Conservation (phyloP, 352 stramenopile genomes). For the Plasmopara muralis region DNA sequence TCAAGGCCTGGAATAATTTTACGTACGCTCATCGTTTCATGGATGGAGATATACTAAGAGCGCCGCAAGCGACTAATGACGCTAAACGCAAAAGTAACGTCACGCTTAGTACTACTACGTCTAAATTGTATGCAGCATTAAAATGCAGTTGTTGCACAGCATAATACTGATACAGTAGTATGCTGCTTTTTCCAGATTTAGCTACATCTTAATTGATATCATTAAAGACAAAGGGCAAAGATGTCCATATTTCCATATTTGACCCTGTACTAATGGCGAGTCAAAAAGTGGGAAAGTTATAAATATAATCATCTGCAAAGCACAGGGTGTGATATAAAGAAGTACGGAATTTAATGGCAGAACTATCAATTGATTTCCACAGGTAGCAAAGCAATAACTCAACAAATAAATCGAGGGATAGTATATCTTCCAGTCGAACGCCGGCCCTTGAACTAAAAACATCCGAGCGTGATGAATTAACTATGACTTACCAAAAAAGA, state of each 20-base stretch:
- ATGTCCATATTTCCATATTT: neutral
- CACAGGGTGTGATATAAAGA: neutral
- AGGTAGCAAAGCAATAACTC: neutral
- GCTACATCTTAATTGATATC: neutral
- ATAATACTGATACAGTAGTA: too few species aligned
- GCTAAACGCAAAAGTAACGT: neutral
- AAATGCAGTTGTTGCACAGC: too few species aligned
- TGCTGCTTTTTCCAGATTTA: too few species aligned
- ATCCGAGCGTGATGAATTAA: neutral
- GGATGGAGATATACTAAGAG: constrained; percentile 8
- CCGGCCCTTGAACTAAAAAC: neutral
- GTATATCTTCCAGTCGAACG: neutral
- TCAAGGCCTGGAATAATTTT: constrained; percentile 27
- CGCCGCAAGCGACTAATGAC: constrained; percentile 13
- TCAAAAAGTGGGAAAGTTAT: neutral
- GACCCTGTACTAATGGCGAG: neutral
- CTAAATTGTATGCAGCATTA: too few species aligned
- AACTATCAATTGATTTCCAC: neutral
- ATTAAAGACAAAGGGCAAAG: neutral
- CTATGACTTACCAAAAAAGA: too few species aligned
- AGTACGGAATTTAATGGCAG: neutral
- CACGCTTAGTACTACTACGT: neutral
- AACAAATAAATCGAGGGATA: neutral
- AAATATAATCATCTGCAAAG: neutral
- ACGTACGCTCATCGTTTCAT: constrained; percentile 23